phyloP scores from a whole-genome alignment of 805 yeast species.

The Kodamaea sagamina region DNA sequence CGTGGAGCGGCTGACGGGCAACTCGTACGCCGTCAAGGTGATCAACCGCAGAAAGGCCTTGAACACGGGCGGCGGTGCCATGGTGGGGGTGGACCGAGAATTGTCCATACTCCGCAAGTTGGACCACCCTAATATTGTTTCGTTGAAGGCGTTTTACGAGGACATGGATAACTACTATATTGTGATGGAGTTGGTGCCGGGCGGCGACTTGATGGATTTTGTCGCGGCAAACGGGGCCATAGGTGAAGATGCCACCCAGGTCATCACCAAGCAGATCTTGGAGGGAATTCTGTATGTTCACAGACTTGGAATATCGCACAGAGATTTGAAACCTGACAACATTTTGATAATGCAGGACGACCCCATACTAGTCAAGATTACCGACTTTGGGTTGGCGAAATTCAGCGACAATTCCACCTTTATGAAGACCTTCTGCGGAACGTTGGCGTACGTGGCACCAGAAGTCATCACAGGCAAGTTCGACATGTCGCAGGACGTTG shows the following conservation, averaged over 20 bases:
- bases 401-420: constrained; percentile 79
- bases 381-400: constrained; percentile 96
- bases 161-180: constrained; percentile 78
- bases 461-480: constrained; percentile 71
- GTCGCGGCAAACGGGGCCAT: constrained; percentile 90
- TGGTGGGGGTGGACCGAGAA: constrained; percentile 84
- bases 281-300: constrained; percentile 88
- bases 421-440: constrained; percentile 97
- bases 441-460: constrained; percentile 95
- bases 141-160: constrained; percentile 80
- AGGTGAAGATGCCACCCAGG: constrained; percentile 87
- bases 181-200: constrained; percentile 94
- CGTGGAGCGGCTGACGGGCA: constrained; percentile 80
- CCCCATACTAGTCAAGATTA: constrained; percentile 87
- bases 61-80: constrained; percentile 60
- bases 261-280: constrained; percentile 79
- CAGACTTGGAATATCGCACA: constrained; percentile 85
- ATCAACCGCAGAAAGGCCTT: constrained; percentile 77
- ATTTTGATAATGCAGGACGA: constrained; percentile 87
- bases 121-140: constrained; percentile 83
- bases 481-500: constrained; percentile 35
- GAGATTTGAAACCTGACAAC: constrained; percentile 96
- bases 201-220: constrained; percentile 98
- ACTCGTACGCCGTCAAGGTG: constrained; percentile 86
- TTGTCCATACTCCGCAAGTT: constrained; percentile 74